Evolutionary conservation across 768 basidiomycete genomes (phyloP), one percentile per base, ranked within the genome.

Genomic region (Crassisporium funariophilum): DNA sequence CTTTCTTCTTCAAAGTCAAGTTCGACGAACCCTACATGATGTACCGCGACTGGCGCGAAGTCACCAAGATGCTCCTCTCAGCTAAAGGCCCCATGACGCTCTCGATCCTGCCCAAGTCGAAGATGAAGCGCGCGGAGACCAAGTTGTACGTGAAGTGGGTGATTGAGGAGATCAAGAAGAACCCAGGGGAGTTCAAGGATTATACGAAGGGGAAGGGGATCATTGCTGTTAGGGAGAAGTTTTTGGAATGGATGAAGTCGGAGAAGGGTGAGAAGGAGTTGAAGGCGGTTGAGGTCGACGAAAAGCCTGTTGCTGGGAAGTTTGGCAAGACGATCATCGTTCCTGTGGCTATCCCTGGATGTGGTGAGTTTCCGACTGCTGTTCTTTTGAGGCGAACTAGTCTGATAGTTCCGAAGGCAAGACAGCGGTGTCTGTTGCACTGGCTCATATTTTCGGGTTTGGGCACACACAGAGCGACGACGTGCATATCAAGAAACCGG

Each of bases 1-100:
- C 91, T 0, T 95, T 98, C 76, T 98, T 99, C 78, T 98, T 97
- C 84, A 99, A 99, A 63, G 78, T 98, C 71, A 99, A 99, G 64
- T 98, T 98, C 66, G 94, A 98, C 66, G 92, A 98, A 61, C 95
- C 95, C 2, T 99, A 99, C 64, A 84, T 98, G 79, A 95, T 95
- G 84, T 98, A 97, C 69, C 86, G 97, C 45, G 91, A 95, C 62
- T 98, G 94, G 93, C 79, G 95, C 45, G 95, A 98, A 67, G 76
- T 95, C 42, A 98, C 97, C 5, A 90, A 91, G 63, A 67, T 64
- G 9, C 72, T 95, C n/a, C 72, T 94, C 7, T 58, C 69, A 5
- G 53, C 53, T 7, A 49, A 58, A 54, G 41, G 53, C 60, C 29
- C 58, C 56, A 41, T 65, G 49, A 52, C 50, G 12, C 59, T 67